Conservation (phyloP, 2,329 filamentous ascomycete genomes). For the Calonectria henricotiae region DNA sequence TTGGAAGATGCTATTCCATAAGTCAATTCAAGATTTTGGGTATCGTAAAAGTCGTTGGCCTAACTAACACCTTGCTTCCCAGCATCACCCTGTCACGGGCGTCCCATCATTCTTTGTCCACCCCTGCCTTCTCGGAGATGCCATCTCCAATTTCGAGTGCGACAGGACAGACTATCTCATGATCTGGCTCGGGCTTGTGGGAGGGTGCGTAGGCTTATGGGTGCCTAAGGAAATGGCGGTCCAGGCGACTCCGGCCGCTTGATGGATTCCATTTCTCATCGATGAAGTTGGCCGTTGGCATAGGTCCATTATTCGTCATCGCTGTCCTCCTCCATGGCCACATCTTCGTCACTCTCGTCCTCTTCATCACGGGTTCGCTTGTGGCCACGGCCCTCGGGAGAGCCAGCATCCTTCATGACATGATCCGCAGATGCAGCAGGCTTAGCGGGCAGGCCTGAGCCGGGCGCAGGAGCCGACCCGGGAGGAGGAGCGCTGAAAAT, state of each 20-base stretch:
- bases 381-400: slow-evolving; percentile 72
- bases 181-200: slow-evolving; percentile 91
- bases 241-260: slow-evolving; percentile 41
- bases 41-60: slow-evolving; percentile 55
- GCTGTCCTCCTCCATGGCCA: slow-evolving; percentile 80
- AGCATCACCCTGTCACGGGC: slow-evolving; percentile 89
- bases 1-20: slow-evolving; percentile 51
- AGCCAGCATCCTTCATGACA: slow-evolving; percentile 67
- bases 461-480: slow-evolving; percentile 63
- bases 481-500: slow-evolving; percentile 82
- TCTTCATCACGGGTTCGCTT: slow-evolving; percentile 81
- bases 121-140: slow-evolving; percentile 89
- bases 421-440: slow-evolving; percentile 66
- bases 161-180: slow-evolving; percentile 82
- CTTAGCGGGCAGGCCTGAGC: slow-evolving; percentile 65
- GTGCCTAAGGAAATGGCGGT: slow-evolving; percentile 80
- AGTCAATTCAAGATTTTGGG: slow-evolving; percentile 54
- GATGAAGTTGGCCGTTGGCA: slow-evolving; percentile 43
- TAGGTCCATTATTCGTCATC: slow-evolving; percentile 75
- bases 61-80: slow-evolving; percentile 60
- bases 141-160: slow-evolving; percentile 79
- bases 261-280: slow-evolving; percentile 38
- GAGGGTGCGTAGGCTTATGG: slow-evolving; percentile 84
- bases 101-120: slow-evolving; percentile 91
- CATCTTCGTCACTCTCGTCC: slow-evolving; percentile 78